A percentile compares a stretch with the other conserved stretches of the same genome.
Evolutionary conservation across 2,329 filamentous ascomycete genomes (phyloP).

Genomic region (Camptophora hylomeconis): DNA sequence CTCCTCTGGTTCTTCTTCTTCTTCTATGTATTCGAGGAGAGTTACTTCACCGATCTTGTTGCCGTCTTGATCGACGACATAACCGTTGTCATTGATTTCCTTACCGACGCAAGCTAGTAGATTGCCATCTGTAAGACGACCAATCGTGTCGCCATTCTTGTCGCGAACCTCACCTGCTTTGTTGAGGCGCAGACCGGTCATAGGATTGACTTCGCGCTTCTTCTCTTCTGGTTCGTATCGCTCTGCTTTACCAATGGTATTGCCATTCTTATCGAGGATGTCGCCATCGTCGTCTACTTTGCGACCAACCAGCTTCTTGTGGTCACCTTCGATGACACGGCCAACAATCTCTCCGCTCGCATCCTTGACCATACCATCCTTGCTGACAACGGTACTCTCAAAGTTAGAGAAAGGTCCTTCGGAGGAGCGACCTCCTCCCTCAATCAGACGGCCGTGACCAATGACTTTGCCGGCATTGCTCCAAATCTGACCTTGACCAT

Average conservation of each 20-base stretch:
- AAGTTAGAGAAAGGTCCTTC: slow-evolving; percentile 43
- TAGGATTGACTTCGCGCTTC: slow-evolving; percentile 43
- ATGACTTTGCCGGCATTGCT: slow-evolving; percentile 50
- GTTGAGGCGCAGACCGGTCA: slow-evolving; percentile 41
- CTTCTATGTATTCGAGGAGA: slow-evolving; percentile 45
- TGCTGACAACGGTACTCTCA: slow-evolving; percentile 41
- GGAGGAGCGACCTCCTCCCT: slow-evolving; percentile 33
- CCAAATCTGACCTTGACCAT: slow-evolving; percentile 51
- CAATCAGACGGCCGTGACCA: slow-evolving; percentile 43
- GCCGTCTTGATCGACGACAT: slow-evolving; percentile 44
- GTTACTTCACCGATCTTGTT: slow-evolving; percentile 53
- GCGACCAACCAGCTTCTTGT: slow-evolving; percentile 51
- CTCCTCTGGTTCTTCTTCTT: slow-evolving; percentile 29
- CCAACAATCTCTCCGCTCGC: slow-evolving; percentile 44
- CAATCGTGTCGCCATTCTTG: slow-evolving; percentile 32
- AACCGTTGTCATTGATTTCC: slow-evolving; percentile 36
- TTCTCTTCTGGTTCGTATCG: slow-evolving; percentile 51
- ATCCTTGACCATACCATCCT: slow-evolving; percentile 43
- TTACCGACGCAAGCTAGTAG: slow-evolving; percentile 29
- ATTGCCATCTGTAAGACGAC: slow-evolving; percentile 32
- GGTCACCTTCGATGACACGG: slow-evolving; percentile 50
- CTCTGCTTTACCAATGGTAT: slow-evolving; percentile 53
- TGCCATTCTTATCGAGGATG: slow-evolving; percentile 54
- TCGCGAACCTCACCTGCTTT: slow-evolving; percentile 37
- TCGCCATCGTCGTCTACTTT: slow-evolving; percentile 57